Evolutionary conservation across 2,329 filamentous ascomycete species (phyloP), one percentile per base, ranked within the genome.

Genomic region (Macrophomina phaseolina): DNA sequence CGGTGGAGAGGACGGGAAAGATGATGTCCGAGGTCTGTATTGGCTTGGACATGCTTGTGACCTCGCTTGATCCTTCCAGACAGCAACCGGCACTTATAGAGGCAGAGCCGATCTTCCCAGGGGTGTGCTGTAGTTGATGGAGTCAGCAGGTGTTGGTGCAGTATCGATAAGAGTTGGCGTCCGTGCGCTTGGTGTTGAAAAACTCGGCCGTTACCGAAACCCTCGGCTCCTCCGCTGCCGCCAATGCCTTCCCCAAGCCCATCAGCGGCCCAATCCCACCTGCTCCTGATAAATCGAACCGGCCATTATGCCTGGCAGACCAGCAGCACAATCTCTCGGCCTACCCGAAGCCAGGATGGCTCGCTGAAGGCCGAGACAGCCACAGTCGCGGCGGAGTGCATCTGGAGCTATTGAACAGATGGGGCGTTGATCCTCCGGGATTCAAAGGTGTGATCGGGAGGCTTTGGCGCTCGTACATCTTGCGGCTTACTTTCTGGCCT

Each of bases 1-100:
- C 89, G 70, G 87, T 87, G n/a, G 81, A 80, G 38, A 81, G 78
- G 18, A 80, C 80, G 28, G 86, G 83, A 73, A 89, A 88, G 70
- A 88, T 82, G 64, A 88, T 79, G 55, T 81, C 77, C 11, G 73
- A 69, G 23, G 76, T 70, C 2, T 69, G 73, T 7, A 79, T 58
- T 6, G 72, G 72, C 28, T 28, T 45, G 4, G 64, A 30, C 58
- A 62, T 62, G 11, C 5, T 23, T 0, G 14, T 11, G 7, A 6
- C 16, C 18, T 14, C 2, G 58, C 9, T 23, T 18, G n/a, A 0
- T 32, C 30, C n/a, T 14, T 18, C n/a, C 28, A 7, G 49, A 36
- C 34, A 7, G 11, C 5, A 8, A 8, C 11, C 36, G 11, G 11
- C 11, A 12, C 36, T 38, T 7, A 12, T 8, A 8, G 7, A 38